Evolutionary conservation across 306 rosid species (phyloP), one percentile per base, ranked within the genome.

Genomic region (Malus orientalis): DNA sequence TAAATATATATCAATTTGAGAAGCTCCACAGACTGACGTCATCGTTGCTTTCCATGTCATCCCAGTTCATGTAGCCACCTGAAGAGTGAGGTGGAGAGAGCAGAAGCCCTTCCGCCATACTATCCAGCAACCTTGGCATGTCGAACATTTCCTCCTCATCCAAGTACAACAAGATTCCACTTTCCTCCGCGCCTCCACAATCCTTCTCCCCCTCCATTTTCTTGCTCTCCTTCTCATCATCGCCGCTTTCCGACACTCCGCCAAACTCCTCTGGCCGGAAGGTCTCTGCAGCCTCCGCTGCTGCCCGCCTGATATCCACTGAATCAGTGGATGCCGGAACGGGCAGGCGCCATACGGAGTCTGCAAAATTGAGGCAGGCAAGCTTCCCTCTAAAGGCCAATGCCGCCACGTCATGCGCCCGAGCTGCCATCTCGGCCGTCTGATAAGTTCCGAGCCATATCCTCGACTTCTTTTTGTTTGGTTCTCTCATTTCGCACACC

Each of bases 401-500:
- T 1, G 92, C 95, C 0, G 98, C 97, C 32, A 95, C 93, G 45
- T 95, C 98, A 18, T 95, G 96, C 0, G 98, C 98, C 0, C 98
- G 84, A 0, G 97, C 98, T 0, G 97, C 97, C 95, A 92, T 95
- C 75, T 95, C 93, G 0, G 97, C 85, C 0, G 91, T 95, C 0
- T 82, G 79, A 67, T 90, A 90, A 0, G 98, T 95, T 16, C 98
- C 98, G 1, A 95, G 92, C 98, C 98, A 95, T 8, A 95, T 86
- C 60, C 96, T 84, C 0, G 88, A 62, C n/a, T 62, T 20, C 47
- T 89, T 92, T 62, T 76, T 81, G 27, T 86, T 71, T 2, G 97
- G 98, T 36, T 90, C 92, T 0, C 98, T 86, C 32, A 95, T 73
- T 76, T 95, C 98, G 47, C 96, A 92, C 1, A 92, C 98, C 98